A percentile compares a stretch with the other conserved stretches of the same genome.
These are phyloP conservation scores for Kondoa malvinella DNA, from an alignment of 768 basidiomycete genomes.

Conservation along the genomic window DNA sequence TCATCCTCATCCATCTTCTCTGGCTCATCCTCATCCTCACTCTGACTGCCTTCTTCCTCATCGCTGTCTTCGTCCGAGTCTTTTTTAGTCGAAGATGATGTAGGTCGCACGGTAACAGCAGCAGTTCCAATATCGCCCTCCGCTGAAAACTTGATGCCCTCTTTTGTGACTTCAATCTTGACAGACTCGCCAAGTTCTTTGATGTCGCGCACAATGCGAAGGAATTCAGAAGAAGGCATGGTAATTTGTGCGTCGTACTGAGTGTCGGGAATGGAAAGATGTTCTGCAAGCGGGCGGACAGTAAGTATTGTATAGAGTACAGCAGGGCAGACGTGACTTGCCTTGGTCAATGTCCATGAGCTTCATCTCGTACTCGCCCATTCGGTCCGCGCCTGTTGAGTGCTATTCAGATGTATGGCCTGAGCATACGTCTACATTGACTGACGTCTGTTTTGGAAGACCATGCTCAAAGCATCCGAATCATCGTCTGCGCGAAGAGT, in stretches of 20 bases:
- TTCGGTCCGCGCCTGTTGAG: slow-evolving; percentile 60
- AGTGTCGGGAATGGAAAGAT: slow-evolving; percentile 87
- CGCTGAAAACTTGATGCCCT: slow-evolving; percentile 77
- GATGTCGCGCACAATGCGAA: slow-evolving; percentile 82
- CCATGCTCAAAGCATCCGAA: slow-evolving; percentile 67
- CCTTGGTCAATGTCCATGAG: slow-evolving; percentile 91
- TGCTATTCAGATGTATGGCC: background rate
- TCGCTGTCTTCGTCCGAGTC: slow-evolving; percentile 17
- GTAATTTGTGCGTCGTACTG: slow-evolving; percentile 86
- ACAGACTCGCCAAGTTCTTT: slow-evolving; percentile 80
- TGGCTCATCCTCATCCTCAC: slow-evolving; percentile 23
- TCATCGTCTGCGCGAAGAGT: slow-evolving; percentile 82
- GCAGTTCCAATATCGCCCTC: slow-evolving; percentile 93
- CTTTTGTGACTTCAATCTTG: slow-evolving; percentile 86
- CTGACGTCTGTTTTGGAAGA: slow-evolving; percentile 78
- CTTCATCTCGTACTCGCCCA: slow-evolving; percentile 98
- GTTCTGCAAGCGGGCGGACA: slow-evolving; percentile 37
- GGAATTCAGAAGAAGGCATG: slow-evolving; percentile 70
- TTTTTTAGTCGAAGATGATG: slow-evolving; percentile 19
- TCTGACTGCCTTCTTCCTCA: slow-evolving; percentile 2
- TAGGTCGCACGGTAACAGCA: slow-evolving; percentile 62
- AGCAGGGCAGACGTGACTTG: background rate
- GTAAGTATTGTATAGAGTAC: background rate
- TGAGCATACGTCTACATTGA: slow-evolving; percentile 17
- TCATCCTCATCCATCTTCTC: slow-evolving; percentile 23